Evolutionary conservation across 2,329 filamentous ascomycete species (phyloP).

Genomic region (Pyrenochaeta sp.): DNA sequence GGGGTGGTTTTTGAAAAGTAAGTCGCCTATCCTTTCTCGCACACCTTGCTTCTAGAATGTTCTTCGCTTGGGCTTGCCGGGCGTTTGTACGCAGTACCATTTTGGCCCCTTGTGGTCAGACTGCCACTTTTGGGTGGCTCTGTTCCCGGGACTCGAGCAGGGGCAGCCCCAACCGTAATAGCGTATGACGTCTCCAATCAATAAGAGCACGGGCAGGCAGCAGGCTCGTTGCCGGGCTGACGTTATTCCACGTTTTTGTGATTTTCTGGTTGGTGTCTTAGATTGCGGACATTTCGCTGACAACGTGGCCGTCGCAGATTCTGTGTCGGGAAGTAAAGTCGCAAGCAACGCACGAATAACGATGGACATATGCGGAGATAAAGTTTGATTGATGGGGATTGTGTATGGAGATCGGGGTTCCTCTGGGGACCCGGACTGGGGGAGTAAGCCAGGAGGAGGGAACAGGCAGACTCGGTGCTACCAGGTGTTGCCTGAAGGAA

Average conservation of each 20-base stretch:
- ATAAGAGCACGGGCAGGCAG: constrained; percentile 6
- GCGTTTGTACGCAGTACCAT: not conserved
- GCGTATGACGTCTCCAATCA: constrained; percentile 21
- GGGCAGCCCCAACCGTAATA: constrained; percentile 31
- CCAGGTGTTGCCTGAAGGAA: no score
- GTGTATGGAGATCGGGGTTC: no score
- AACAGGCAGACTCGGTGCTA: no score
- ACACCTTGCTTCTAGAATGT: constrained; percentile 5
- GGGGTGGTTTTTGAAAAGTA: constrained; percentile 98
- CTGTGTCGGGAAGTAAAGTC: constrained; percentile 31
- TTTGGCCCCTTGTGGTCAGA: constrained; percentile 1
- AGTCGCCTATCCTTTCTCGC: constrained; percentile 46
- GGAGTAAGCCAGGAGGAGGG: no score
- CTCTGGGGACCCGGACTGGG: no score
- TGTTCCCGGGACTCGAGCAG: constrained; percentile 2
- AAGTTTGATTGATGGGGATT: no score
- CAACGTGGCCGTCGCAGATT: constrained; percentile 22
- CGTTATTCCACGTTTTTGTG: constrained; percentile 13
- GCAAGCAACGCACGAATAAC: not conserved
- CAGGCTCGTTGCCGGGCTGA: constrained; percentile 5
- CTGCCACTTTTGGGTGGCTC: constrained; percentile 1
- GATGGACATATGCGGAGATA: no score
- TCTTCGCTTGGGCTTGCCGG: not conserved
- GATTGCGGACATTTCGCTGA: constrained; percentile 6
- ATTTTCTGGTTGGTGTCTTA: constrained; percentile 1